Evolutionary conservation across 2,329 filamentous ascomycete genomes (phyloP), one percentile per base, ranked within the genome.

Genomic region (Ascochyta lentis): DNA sequence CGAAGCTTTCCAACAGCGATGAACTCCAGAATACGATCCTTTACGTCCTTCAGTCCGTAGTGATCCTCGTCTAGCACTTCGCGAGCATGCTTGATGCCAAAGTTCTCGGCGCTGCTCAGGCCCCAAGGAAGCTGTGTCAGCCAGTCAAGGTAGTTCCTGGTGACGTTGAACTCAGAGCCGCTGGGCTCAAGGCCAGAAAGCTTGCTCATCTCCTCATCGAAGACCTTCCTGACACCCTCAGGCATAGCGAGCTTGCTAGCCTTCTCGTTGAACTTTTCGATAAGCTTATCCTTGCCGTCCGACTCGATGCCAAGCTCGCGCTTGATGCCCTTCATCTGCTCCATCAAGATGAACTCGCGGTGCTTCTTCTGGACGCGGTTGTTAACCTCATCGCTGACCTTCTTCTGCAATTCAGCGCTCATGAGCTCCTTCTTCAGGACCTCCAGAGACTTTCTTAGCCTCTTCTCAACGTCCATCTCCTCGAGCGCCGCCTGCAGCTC

Each of bases 321-420:
- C 55, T 92, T 89, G 71, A 99, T 99, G 24, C 93, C 95, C 81
- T 98, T 98, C 93, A 99, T 96, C 76, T 99, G 96, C 78, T 99
- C 95, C 92, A 96, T 96, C 42, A 99, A 81, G 91, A 92, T 98
- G 79, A 98, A 99, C 73, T 99, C 95, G 48, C 95, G 88, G 75
- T 99, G 95, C 27, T 94, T 89, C 79, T 99, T 98, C 68, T 93
- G 93, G 49, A 99, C 98, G 78, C 96, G 97, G 71, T 86, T 92
- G 76, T 98, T 95, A 16, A 99, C 96, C 71, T 99, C 95, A 78
- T 97, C 97, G 55, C 90, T 92, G 55, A 99, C 98, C 81, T 98
- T 99, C 54, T 91, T 94, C 75, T 97, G 94, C 27, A 99, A 81
- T 73, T 98, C 91, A 0, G 95, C 95, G 66, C 98, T 99, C 90